phyloP scores from a whole-genome alignment of 2,329 filamentous ascomycete genomes.

The Tolypocladium pustulatum region DNA sequence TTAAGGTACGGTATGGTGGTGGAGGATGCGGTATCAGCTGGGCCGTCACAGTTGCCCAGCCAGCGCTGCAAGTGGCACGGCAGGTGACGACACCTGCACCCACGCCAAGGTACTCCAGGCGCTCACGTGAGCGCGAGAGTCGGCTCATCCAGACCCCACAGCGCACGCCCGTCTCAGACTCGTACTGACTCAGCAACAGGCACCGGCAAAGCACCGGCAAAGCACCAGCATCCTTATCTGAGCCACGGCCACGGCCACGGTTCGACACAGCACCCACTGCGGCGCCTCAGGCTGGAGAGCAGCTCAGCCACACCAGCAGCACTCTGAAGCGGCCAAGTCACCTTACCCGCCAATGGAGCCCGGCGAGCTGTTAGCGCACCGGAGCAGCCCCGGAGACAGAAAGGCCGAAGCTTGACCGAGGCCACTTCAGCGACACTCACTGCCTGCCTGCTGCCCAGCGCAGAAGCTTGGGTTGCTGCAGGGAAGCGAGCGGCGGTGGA shows the following conservation, averaged over 20 bases:
- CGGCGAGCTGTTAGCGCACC: not conserved
- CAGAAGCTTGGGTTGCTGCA: not conserved
- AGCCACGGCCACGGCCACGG: too few relatives aligned
- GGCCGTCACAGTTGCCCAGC: not conserved
- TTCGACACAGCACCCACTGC: not conserved
- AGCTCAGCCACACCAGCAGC: not conserved
- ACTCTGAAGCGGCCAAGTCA: too few relatives aligned
- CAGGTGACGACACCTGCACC: not conserved
- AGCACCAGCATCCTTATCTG: not conserved
- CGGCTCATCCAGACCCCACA: too few relatives aligned
- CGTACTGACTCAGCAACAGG: not conserved
- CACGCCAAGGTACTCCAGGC: too few relatives aligned
- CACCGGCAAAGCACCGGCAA: too few relatives aligned
- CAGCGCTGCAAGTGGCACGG: not conserved
- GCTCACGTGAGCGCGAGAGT: not conserved
- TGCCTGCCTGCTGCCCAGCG: not conserved
- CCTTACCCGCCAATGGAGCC: not conserved
- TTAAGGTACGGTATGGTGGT: not conserved
- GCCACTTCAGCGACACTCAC: not conserved
- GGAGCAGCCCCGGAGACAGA: not conserved
- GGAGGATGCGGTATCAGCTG: not conserved
- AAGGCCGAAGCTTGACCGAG: not conserved
- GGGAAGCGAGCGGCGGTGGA: not conserved
- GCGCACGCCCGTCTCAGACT: too few relatives aligned
- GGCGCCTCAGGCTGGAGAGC: not conserved